These are phyloP conservation scores for Tulasnella sp. DNA, from an alignment of 768 basidiomycete species.

Conservation along the genomic window DNA sequence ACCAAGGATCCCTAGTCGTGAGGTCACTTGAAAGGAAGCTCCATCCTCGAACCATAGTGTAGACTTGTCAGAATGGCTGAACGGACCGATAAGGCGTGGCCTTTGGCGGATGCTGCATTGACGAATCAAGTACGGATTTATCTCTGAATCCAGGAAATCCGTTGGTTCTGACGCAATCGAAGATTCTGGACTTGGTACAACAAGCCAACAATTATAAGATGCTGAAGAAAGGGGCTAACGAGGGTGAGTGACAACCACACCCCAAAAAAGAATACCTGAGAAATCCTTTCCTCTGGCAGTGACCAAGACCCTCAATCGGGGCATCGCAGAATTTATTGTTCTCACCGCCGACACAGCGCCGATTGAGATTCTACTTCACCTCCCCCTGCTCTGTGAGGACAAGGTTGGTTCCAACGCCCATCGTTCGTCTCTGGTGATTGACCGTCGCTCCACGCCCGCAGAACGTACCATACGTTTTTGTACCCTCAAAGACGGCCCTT, in stretches of 20 bases:
- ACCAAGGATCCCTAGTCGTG: conserved; percentile 82
- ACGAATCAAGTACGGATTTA: conserved; percentile 61
- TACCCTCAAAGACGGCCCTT: conserved; percentile 89
- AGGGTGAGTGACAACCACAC: conserved; percentile 41
- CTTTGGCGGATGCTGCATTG: conserved; percentile 68
- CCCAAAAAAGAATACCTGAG: not conserved
- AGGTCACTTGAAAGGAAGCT: conserved; percentile 45
- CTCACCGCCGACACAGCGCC: conserved; percentile 96
- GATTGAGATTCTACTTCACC: conserved; percentile 91
- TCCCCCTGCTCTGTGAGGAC: conserved; percentile 95
- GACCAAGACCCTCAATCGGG: conserved; percentile 96
- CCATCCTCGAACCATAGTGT: conserved; percentile 17
- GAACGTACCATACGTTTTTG: conserved; percentile 95
- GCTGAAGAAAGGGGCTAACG: conserved; percentile 97
- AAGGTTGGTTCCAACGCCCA: conserved; percentile 58
- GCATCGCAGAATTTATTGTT: conserved; percentile 95
- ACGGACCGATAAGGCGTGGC: conserved; percentile 71
- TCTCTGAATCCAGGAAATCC: not conserved
- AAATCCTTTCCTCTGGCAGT: conserved; percentile 34
- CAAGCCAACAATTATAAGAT: conserved; percentile 97
- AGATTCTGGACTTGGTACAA: conserved; percentile 94
- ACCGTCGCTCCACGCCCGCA: conserved; percentile 22
- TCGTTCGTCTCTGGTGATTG: not conserved
- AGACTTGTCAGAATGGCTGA: conserved; percentile 57
- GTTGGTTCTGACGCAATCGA: not conserved